phyloP scores from a whole-genome alignment of 2,329 filamentous ascomycete species.

The Zarea fungicola region DNA sequence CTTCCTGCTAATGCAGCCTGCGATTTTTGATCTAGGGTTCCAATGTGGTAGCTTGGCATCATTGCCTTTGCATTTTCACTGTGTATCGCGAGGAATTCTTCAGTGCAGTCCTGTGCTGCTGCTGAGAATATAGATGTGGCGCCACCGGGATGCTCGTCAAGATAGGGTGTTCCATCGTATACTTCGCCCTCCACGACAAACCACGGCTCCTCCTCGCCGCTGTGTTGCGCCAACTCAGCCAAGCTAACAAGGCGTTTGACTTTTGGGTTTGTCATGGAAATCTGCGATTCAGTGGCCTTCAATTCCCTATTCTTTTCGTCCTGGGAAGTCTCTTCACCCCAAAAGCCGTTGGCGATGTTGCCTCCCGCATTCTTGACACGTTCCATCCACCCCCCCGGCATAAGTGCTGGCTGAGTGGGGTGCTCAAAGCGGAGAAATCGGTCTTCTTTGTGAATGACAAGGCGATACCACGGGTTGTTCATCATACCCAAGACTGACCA shows the following conservation, averaged over 20 bases:
- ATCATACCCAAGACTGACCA: slow-evolving; percentile 51
- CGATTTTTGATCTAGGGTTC: slow-evolving; percentile 61
- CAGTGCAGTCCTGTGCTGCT: slow-evolving; percentile 75
- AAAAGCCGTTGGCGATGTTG: slow-evolving; percentile 73
- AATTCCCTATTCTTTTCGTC: slow-evolving; percentile 33
- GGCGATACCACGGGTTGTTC: slow-evolving; percentile 48
- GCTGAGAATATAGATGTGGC: slow-evolving; percentile 77
- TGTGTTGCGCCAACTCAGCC: slow-evolving; percentile 66
- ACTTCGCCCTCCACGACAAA: slow-evolving; percentile 86
- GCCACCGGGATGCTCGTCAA: slow-evolving; percentile 80
- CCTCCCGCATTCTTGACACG: slow-evolving; percentile 76
- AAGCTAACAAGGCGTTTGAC: slow-evolving; percentile 60
- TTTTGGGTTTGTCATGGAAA: slow-evolving; percentile 70
- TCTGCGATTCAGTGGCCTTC: slow-evolving; percentile 54
- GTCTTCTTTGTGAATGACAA: too few species aligned
- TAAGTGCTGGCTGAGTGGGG: slow-evolving; percentile 38
- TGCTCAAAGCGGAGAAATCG: slow-evolving; percentile 39
- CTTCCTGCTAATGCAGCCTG: slow-evolving; percentile 21
- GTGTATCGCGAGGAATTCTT: slow-evolving; percentile 90
- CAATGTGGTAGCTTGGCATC: slow-evolving; percentile 83
- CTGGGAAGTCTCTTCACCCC: slow-evolving; percentile 66
- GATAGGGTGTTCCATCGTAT: slow-evolving; percentile 76
- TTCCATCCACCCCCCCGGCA: slow-evolving; percentile 47
- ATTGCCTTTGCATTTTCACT: slow-evolving; percentile 88
- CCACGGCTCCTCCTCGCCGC: slow-evolving; percentile 64